Base-by-base conservation (phyloP, 305 asterid genomes). In the Fraxinus albicans region DNA sequence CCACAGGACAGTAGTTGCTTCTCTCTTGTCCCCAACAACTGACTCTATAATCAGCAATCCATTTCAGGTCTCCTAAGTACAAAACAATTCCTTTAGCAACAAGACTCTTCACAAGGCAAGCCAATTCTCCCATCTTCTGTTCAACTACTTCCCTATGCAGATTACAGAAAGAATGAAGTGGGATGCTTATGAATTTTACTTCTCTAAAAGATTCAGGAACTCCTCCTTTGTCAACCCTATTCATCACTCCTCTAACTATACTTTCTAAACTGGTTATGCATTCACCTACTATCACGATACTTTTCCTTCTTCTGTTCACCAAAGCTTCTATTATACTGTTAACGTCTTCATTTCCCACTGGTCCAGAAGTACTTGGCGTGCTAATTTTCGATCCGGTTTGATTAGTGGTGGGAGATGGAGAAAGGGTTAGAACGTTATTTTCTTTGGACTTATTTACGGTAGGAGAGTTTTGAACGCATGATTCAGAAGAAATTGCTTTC, bases 1-100 rank as follows among this genome's bases (percentile, higher is more conserved):
- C 98, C 77, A 96, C 95, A 12, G 97, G 92, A 70, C 97, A 90
- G 82, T 94, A 92, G 72, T 86, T 88, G 70, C 83, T 89, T 55
- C 86, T 88, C 29, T 87, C 88, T 80, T 86, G 84, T 36, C 84
- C 93, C 19, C 86, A 78, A 60, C 7, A 73, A 21, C 80, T 87
- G 19, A 60, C 89, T 83, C 90, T 89, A 79, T 87, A 94, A 79
- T 96, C 96, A 85, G 90, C 76, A 31, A 96, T 87, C 98, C 99
- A 94, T 76, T 92, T 93, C 8, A 96, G 83, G 81, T 96, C 98
- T 35, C 99, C 99, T 2, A 94, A 84, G 83, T 95, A 96, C 77
- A 96, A 79, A 47, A 96, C 93, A 2, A 92, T 95, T n/a, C 99
- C 99, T 79, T 90, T 95, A 0, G 77, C 70, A 3, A 87, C 84